Percentiles rank a stretch among this genome's conserved stretches.
phyloP scores from a whole-genome alignment of 164 flowering plant species.

The Aristolochia californica region DNA sequence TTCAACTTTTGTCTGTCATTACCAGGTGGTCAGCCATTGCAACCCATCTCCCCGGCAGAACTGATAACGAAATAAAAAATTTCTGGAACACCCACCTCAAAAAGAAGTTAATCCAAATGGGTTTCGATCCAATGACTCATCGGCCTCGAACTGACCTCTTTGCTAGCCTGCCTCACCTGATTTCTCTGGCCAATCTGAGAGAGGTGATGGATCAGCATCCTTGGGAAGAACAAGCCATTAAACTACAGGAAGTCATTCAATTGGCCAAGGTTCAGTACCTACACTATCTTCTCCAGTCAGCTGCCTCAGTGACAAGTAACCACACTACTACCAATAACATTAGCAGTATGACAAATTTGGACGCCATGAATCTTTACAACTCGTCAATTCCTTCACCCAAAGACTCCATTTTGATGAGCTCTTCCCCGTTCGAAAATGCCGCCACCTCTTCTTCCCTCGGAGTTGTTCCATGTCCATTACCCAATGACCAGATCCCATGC shows the following conservation, averaged over 20 bases:
- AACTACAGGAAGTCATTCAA: conserved; percentile 57
- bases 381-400: conserved; percentile 19
- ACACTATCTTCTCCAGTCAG: conserved; percentile 54
- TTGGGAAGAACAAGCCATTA: conserved; percentile 46
- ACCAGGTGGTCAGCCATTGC: conserved; percentile 84
- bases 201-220: conserved; percentile 33
- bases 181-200: conserved; percentile 53
- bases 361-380: conserved; percentile 27
- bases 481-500: conserved; percentile 21
- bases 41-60: conserved; percentile 64
- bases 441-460: conserved; percentile 13
- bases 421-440: conserved; percentile 19
- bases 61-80: conserved; percentile 78
- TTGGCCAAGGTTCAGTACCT: conserved; percentile 50
- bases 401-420: conserved; percentile 11
- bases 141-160: conserved; percentile 63
- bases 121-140: conserved; percentile 79
- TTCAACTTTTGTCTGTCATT: conserved; percentile 5
- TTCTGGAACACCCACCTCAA: conserved; percentile 83
- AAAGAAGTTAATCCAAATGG: conserved; percentile 78
- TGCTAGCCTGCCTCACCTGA: conserved; percentile 50
- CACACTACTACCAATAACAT: conserved; percentile 3
- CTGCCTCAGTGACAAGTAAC: conserved; percentile 8
- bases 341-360: conserved; percentile 28
- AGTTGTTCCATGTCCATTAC: conserved; percentile 17